phyloP scores from a whole-genome alignment of 2,329 filamentous ascomycete genomes.

The Elsinoe arachidis region DNA sequence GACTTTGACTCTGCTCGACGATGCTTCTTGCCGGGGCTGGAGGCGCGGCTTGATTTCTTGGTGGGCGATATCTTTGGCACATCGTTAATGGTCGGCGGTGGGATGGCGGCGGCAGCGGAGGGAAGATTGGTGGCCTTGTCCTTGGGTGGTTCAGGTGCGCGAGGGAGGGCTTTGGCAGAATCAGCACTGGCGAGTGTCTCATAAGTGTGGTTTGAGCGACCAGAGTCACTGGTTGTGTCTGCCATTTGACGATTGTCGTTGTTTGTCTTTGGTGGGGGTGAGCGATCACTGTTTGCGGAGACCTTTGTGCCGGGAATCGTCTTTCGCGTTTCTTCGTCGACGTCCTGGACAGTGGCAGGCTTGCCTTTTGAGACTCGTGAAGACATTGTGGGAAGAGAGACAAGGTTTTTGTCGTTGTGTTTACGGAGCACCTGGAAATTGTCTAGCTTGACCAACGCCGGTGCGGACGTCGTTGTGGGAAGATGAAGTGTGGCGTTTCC shows the following conservation, averaged over 20 bases:
- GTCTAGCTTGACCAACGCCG: slow-evolving; percentile 12
- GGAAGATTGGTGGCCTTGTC: neutral
- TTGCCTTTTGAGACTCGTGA: slow-evolving; percentile 1
- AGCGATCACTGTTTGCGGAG: slow-evolving; percentile 1
- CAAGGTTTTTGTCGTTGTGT: neutral
- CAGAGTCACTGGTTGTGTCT: slow-evolving; percentile 10
- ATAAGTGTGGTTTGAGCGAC: slow-evolving; percentile 7
- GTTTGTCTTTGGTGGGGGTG: neutral
- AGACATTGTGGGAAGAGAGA: neutral
- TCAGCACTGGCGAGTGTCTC: slow-evolving; percentile 9
- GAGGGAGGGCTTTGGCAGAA: slow-evolving; percentile 7
- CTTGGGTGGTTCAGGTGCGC: neutral
- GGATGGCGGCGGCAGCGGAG: neutral
- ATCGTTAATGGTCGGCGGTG: neutral
- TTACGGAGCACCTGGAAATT: slow-evolving; percentile 11
- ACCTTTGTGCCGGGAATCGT: slow-evolving; percentile 5
- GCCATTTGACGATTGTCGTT: neutral
- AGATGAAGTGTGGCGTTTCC: slow-evolving; percentile 5
- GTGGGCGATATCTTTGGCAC: neutral
- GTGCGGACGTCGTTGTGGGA: slow-evolving; percentile 9
- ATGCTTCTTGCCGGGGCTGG: slow-evolving; percentile 7
- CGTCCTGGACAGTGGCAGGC: slow-evolving; percentile 8
- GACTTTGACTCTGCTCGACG: slow-evolving; percentile 8
- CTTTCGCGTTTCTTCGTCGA: neutral
- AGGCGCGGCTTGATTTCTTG: slow-evolving; percentile 8